Evolutionary conservation across 2,329 filamentous ascomycete genomes (phyloP), one percentile per base, ranked within the genome.

Genomic region (Colletotrichum sp.): DNA sequence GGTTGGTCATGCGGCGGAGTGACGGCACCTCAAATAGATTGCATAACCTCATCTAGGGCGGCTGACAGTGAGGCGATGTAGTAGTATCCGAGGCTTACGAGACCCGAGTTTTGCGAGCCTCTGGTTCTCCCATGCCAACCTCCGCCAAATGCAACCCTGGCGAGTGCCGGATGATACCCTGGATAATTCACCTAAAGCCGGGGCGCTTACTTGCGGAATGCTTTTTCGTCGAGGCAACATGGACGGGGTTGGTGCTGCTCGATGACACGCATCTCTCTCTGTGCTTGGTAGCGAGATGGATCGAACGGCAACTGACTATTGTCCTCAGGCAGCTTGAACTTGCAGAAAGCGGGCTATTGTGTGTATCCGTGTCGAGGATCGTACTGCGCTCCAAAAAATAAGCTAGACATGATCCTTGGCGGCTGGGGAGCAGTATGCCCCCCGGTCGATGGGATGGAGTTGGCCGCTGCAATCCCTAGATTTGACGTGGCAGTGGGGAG

Each of bases 1-100:
- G 49, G 15, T 9, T 16, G 44, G n/a, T 28, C 66, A 59, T 24
- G 39, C n/a, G 24, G 39, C 30, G 30, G 18, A 4, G n/a, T 32
- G 13, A 39, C 28, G 36, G 28, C 44, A 26, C 39, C 21, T 65
- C 64, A 21, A 60, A 74, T 76, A 76, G 44, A 76, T 74, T 76
- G 74, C 44, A 28, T 21, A 28, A 52, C 18, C 24, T 15, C 18
- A 34, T 7, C 8, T 9, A 49, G 39, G 15, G 55, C 57, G 64
- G 70, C 73, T 59, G 65, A 39, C 34, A 39, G 9, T 49, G 26
- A 73, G 44, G 18, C 69, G 7, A 55, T 63, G 32, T 6, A 24
- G 70, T 65, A 44, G 39, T n/a, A 74, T 36, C 74, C 59, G 49
- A 62, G n/a, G 18, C 3, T 72, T 36, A 21, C 63, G 32, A 69